Evolutionary conservation across 345 rosid genomes (phyloP).

Genomic region (Gossypium thurberi): DNA sequence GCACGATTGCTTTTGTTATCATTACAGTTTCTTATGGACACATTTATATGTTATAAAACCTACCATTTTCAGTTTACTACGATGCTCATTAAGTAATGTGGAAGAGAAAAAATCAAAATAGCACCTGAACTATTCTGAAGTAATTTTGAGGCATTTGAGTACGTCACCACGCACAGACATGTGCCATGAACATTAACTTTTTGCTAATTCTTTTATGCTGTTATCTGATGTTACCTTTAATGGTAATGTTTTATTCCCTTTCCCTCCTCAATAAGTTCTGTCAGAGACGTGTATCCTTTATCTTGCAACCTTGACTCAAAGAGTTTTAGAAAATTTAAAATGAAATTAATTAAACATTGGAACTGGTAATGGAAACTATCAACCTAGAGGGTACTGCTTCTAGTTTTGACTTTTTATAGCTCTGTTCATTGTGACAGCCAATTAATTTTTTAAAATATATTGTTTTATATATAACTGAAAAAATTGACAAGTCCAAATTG

Average conservation of each 20-base stretch:
- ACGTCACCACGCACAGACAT: not conserved
- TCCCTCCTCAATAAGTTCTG: not conserved
- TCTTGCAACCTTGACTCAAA: not conserved
- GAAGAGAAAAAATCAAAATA: not conserved
- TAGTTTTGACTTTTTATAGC: not conserved
- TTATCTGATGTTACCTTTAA: not conserved
- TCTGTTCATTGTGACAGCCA: not conserved
- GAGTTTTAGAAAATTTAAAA: not conserved
- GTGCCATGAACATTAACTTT: not conserved
- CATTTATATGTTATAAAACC: not conserved
- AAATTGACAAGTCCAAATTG: not conserved
- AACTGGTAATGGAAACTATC: not conserved
- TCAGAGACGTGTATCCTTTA: not conserved
- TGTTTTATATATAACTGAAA: not conserved
- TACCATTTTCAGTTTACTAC: not conserved
- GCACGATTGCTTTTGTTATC: conserved; percentile 22
- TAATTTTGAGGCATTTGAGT: not conserved
- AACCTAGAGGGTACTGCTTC: not conserved
- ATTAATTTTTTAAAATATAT: not conserved
- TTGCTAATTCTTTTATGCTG: not conserved
- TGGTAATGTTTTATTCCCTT: not conserved
- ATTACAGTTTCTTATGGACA: not conserved
- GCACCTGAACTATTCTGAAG: not conserved
- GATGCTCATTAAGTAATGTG: not conserved
- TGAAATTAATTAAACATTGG: not conserved